Base-by-base conservation (phyloP, 768 basidiomycete genomes). In the Leucosporidium creatinivorum region DNA sequence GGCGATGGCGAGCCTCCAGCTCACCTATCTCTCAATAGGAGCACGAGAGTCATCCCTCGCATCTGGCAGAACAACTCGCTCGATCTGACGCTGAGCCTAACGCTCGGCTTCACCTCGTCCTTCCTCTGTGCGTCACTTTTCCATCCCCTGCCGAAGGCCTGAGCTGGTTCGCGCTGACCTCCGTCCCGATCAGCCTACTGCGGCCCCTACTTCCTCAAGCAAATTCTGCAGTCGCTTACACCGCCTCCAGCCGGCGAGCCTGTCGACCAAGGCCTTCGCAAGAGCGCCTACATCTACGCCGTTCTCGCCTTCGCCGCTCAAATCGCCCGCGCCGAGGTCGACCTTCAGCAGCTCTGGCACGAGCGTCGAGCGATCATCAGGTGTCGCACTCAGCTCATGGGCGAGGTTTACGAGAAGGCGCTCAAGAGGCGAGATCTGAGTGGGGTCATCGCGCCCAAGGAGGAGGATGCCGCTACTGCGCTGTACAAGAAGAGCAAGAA, bases 391-490 rank as follows among this genome's bases (percentile, higher is more conserved):
- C 49, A 49, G 36, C 36, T 72, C 19, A 72, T 69, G 65, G 59
- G 55, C 10, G 66, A 69, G 33, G 67, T 74, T 6, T 74, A 74
- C 33, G 66, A 56, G 21, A 74, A 74, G 62, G 66, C 66, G 33
- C 58, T 74, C n/a, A 64, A 56, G 61, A 31, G 68, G 23, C 50
- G 58, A 19, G 70, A 74, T n/a, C 50, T 69, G 2, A 64, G 57
- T 18, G 68, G 67, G 0, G 66, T 56, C 28, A 66, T 63, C 49
- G 23, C 18, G 30, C n/a, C n/a, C n/a, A 61, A 58, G n/a, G 51
- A 52, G 44, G 50, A 63, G 61, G 36, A 33, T 33, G 33, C 33
- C 33, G 33, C 33, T 10, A 33, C 33, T 4, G 33, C 33, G 33
- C 33, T 33, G 8, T n/a, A n/a, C n/a, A n/a, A n/a, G n/a, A n/a